phyloP scores from a whole-genome alignment of 1,284 basidiomycete genomes.

The Malassezia equina region DNA sequence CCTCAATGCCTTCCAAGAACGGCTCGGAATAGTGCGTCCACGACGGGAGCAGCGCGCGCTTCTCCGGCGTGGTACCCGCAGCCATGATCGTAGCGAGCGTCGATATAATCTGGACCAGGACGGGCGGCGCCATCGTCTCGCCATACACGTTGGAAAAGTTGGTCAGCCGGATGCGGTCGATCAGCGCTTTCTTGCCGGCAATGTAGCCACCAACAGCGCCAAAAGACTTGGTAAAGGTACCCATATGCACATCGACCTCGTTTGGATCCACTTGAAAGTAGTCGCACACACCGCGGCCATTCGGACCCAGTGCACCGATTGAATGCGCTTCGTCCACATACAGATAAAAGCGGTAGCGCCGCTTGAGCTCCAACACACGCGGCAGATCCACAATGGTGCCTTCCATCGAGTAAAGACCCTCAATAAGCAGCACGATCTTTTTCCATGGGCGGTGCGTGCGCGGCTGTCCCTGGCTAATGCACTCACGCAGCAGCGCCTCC shows the following conservation, averaged over 20 bases:
- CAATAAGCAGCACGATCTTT: constrained; percentile 89
- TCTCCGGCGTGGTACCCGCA: constrained; percentile 29
- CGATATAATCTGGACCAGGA: constrained; percentile 79
- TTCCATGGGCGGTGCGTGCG: constrained; percentile 97
- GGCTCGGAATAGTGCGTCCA: constrained; percentile 37
- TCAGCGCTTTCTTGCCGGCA: constrained; percentile 66
- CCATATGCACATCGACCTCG: constrained; percentile 87
- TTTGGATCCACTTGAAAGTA: constrained; percentile 81
- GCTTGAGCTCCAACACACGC: constrained; percentile 72
- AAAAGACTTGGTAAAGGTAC: constrained; percentile 97
- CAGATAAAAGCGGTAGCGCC: constrained; percentile 95
- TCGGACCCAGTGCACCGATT: constrained; percentile 83
- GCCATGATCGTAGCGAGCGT: constrained; percentile 97
- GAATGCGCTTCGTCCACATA: constrained; percentile 97
- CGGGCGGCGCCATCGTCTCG: constrained; percentile 80
- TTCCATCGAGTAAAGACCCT: constrained; percentile 97
- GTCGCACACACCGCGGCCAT: constrained; percentile 86
- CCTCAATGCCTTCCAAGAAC: constrained; percentile 55
- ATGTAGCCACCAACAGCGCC: constrained; percentile 95
- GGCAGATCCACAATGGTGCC: constrained; percentile 83
- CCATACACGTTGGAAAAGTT: constrained; percentile 80
- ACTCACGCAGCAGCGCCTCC: constrained; percentile 73
- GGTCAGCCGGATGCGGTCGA: constrained; percentile 69
- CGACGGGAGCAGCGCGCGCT: constrained; percentile 34
- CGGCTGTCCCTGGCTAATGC: constrained; percentile 91